Evolutionary conservation across 2,329 filamentous ascomycete species (phyloP), one percentile per base, ranked within the genome.

Genomic region (Colletotrichum lindemuthianum): DNA sequence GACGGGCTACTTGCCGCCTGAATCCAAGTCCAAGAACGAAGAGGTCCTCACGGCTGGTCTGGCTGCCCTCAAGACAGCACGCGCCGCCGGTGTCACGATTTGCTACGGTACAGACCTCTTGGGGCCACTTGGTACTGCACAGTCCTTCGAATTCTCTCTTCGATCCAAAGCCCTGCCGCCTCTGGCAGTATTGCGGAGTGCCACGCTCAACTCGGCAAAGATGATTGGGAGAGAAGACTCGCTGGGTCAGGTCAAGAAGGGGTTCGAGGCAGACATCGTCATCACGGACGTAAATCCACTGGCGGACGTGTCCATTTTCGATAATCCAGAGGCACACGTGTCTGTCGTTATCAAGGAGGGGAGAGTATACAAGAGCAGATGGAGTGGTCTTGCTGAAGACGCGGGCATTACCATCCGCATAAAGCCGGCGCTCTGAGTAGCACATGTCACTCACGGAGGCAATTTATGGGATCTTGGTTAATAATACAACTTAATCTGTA

Each of bases 281-380:
- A 74, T 88, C 3, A 70, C 87, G 41, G 80, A 81, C 34, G 68
- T 69, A 44, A 87, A 87, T 68, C 86, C 86, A 2, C 72, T 88
- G 48, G 79, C 86, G 24, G 79, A 88, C 68, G 79, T 88, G 33
- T 76, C 77, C 0, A 74, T 86, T 4, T 71, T 88, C 24, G 83
- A 83, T 66, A 69, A 75, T 39, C 80, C 80, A 2, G 80, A 86
- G 53, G 10, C 45, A 5, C 74, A 81, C 61, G 67, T 87, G 6
- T 67, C 85, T 39, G 81, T 77, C 2, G 84, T 87, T 2, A 76
- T 88, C 52, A 87, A 87, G 70, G 84, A 85, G 47, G 85, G 86
- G 1, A 75, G 81, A 12, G 76, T 86, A 13, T 63, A 69, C 6
- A 69, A 67, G 55, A 71, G 70, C 59, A 58, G 67, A 24, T 72